phyloP scores from a whole-genome alignment of 1,284 basidiomycete genomes.

The Puccinia hordei region DNA sequence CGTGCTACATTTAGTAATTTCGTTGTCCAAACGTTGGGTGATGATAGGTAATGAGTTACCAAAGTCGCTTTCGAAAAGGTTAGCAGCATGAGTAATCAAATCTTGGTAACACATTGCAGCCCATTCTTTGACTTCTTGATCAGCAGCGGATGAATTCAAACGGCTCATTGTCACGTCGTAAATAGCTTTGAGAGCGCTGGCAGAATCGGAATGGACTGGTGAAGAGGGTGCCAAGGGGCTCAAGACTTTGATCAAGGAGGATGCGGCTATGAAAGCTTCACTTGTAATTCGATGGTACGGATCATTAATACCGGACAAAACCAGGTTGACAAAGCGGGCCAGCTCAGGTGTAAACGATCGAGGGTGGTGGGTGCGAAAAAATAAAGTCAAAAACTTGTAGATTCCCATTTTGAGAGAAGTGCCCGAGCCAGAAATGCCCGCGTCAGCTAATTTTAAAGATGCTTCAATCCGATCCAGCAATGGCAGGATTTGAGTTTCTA shows the following conservation, averaged over 20 bases:
- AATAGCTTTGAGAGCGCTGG: slow-evolving; percentile 65
- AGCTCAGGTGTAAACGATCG: slow-evolving; percentile 48
- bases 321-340: slow-evolving; percentile 27
- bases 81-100: slow-evolving; percentile 81
- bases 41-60: slow-evolving; percentile 67
- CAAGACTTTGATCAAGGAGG: slow-evolving; percentile 62
- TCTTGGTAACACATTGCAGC: slow-evolving; percentile 82
- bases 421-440: slow-evolving; percentile 56
- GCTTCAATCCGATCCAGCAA: slow-evolving; percentile 61
- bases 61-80: slow-evolving; percentile 63
- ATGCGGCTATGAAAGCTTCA: slow-evolving; percentile 70
- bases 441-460: slow-evolving; percentile 59
- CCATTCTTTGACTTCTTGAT: slow-evolving; percentile 81
- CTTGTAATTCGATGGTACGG: slow-evolving; percentile 62
- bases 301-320: slow-evolving; percentile 48
- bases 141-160: slow-evolving; percentile 77
- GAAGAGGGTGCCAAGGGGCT: slow-evolving; percentile 58
- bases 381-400: slow-evolving; percentile 44
- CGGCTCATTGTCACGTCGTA: slow-evolving; percentile 74
- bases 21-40: slow-evolving; percentile 70
- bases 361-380: slow-evolving; percentile 49
- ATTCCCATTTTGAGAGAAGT: slow-evolving; percentile 58
- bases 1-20: slow-evolving; percentile 63
- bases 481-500: slow-evolving; percentile 71
- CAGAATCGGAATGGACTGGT: slow-evolving; percentile 67